Percentiles rank a stretch among this genome's conserved stretches.
phyloP scores from a whole-genome alignment of 495 filamentous ascomycete species.

The Hypoxylon fuscum region DNA sequence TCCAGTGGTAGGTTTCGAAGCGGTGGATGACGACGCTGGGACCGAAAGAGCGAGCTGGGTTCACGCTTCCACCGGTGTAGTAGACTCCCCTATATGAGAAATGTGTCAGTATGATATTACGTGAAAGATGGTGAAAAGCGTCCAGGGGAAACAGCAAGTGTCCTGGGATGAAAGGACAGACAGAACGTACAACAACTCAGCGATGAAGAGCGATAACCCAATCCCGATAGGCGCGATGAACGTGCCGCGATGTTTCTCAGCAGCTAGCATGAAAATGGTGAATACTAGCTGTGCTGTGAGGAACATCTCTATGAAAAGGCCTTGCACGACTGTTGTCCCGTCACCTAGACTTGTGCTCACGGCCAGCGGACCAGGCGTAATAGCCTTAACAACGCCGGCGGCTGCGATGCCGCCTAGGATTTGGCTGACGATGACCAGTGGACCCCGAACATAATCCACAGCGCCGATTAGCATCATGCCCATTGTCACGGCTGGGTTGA shows the following conservation, averaged over 20 bases:
- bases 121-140: neutral
- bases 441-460: conserved; percentile 57
- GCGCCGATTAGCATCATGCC: conserved; percentile 67
- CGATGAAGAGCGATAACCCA: conserved; percentile 75
- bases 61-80: conserved; percentile 69
- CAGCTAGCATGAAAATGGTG: conserved; percentile 82
- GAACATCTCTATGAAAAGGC: conserved; percentile 81
- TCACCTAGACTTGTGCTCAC: conserved; percentile 69
- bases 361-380: conserved; percentile 70
- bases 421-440: conserved; percentile 64
- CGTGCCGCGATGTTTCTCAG: conserved; percentile 83
- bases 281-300: conserved; percentile 81
- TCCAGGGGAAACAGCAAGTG: neutral
- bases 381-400: conserved; percentile 61
- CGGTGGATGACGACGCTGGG: conserved; percentile 62
- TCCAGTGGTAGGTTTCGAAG: conserved; percentile 78
- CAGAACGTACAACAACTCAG: conserved; percentile 68
- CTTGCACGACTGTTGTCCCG: conserved; percentile 65
- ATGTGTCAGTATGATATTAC: conserved; percentile 13
- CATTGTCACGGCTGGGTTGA: conserved; percentile 78
- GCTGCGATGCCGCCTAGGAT: conserved; percentile 68
- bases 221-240: conserved; percentile 83
- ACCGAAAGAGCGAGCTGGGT: conserved; percentile 67
- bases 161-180: too few relatives aligned
- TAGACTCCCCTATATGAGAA: conserved; percentile 55